These are phyloP conservation scores for Diatrype stigma DNA, from an alignment of 2,329 filamentous ascomycete species.

Conservation along the genomic window DNA sequence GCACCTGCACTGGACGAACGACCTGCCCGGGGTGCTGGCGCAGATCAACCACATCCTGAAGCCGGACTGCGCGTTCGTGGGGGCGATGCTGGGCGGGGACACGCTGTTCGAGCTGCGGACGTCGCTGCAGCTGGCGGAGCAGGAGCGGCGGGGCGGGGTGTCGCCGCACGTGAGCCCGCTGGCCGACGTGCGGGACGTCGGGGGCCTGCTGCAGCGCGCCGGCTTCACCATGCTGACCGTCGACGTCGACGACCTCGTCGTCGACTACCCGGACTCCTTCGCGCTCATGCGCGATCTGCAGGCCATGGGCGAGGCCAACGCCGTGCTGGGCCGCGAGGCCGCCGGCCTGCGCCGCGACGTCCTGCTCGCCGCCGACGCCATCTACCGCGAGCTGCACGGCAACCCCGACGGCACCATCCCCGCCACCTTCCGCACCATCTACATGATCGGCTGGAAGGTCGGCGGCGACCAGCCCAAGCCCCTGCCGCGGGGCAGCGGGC, in stretches of 20 bases:
- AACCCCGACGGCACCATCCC: conserved; percentile 74
- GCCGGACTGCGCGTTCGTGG: conserved; percentile 87
- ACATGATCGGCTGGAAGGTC: conserved; percentile 98
- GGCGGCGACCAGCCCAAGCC: conserved; percentile 75
- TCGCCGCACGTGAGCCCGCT: conserved; percentile 86
- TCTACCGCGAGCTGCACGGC: conserved; percentile 84
- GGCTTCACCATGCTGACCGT: conserved; percentile 96
- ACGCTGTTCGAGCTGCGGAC: conserved; percentile 91
- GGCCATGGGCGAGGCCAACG: conserved; percentile 93
- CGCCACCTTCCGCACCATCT: conserved; percentile 91
- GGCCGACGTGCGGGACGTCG: conserved; percentile 87
- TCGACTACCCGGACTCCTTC: conserved; percentile 88
- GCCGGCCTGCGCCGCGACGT: conserved; percentile 77
- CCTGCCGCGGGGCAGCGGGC: conserved; percentile 75
- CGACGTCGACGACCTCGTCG: conserved; percentile 94
- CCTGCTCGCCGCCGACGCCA: conserved; percentile 78
- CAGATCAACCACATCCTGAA: conserved; percentile 86
- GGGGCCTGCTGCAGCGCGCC: conserved; percentile 77
- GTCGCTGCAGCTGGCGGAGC: conserved; percentile 86
- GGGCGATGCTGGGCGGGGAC: conserved; percentile 94
- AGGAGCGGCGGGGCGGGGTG: conserved; percentile 86
- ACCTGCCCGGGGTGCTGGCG: conserved; percentile 77
- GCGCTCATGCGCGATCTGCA: conserved; percentile 91
- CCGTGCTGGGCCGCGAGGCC: conserved; percentile 78
- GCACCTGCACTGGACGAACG: conserved; percentile 96